A percentile compares a stretch with the other conserved stretches of the same genome.
phyloP scores from a whole-genome alignment of 2,329 filamentous ascomycete genomes.

The Uncinocarpus reesii region DNA sequence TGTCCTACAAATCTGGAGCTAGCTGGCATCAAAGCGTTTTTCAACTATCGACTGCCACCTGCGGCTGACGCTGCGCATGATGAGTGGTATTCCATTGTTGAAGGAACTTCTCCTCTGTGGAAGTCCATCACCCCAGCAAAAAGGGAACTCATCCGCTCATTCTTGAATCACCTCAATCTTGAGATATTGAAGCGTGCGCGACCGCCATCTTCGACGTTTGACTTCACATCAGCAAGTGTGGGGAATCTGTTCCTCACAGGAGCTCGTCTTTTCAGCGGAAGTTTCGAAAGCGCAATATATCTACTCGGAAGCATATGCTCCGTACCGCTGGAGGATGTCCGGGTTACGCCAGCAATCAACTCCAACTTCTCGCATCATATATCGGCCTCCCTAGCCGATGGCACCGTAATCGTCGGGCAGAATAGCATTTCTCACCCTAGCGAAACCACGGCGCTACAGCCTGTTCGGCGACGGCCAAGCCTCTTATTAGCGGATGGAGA shows the following conservation, averaged over 20 bases:
- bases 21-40: slow-evolving; percentile 66
- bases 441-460: slow-evolving; percentile 46
- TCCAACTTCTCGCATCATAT: slow-evolving; percentile 95
- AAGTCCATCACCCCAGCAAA: slow-evolving; percentile 57
- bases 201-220: slow-evolving; percentile 59
- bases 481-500: slow-evolving; percentile 27
- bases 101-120: slow-evolving; percentile 72
- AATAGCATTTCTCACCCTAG: slow-evolving; percentile 85
- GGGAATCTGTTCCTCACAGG: slow-evolving; percentile 76
- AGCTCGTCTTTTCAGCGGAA: slow-evolving; percentile 80
- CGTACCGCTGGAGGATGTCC: slow-evolving; percentile 60
- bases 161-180: slow-evolving; percentile 65
- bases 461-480: slow-evolving; percentile 26
- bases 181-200: slow-evolving; percentile 68
- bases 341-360: slow-evolving; percentile 82
- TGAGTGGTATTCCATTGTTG: slow-evolving; percentile 85
- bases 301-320: slow-evolving; percentile 75
- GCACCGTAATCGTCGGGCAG: slow-evolving; percentile 73
- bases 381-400: slow-evolving; percentile 67
- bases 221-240: slow-evolving; percentile 65
- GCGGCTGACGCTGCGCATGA: slow-evolving; percentile 51
- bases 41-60: slow-evolving; percentile 72
- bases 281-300: slow-evolving; percentile 86
- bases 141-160: slow-evolving; percentile 64
- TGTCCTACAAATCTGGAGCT: slow-evolving; percentile 51